phyloP scores from a whole-genome alignment of 2,329 filamentous ascomycete species.

The Fusarium veterinarium region DNA sequence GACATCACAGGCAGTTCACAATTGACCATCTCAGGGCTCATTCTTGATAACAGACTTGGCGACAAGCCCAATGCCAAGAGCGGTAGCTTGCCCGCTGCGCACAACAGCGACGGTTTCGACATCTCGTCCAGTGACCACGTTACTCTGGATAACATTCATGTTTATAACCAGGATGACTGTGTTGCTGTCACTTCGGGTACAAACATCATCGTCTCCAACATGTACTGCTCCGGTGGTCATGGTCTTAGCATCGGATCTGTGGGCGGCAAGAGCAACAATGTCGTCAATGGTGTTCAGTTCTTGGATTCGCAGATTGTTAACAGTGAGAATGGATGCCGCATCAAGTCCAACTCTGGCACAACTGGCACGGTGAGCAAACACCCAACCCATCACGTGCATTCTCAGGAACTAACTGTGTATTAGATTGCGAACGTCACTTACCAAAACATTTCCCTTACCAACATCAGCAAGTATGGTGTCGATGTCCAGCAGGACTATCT shows the following conservation, averaged over 20 bases:
- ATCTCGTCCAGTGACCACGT: conserved; percentile 61
- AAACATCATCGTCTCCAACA: not conserved
- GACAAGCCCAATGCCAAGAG: conserved; percentile 40
- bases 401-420: conserved; percentile 22
- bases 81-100: conserved; percentile 26
- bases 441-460: conserved; percentile 53
- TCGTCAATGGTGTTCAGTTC: conserved; percentile 62
- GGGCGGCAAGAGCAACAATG: conserved; percentile 61
- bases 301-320: conserved; percentile 55
- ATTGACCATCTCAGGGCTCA: conserved; percentile 52
- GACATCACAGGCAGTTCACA: conserved; percentile 50
- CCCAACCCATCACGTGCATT: accelerated
- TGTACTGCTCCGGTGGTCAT: conserved; percentile 54
- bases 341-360: conserved; percentile 53
- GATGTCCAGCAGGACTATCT: conserved; percentile 57
- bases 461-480: conserved; percentile 53
- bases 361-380: not conserved
- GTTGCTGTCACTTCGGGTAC: conserved; percentile 64
- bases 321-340: not conserved
- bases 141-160: conserved; percentile 61
- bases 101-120: conserved; percentile 71
- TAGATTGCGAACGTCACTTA: conserved; percentile 55
- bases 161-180: conserved; percentile 72
- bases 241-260: conserved; percentile 56
- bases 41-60: conserved; percentile 53